Percentiles rank a stretch among this genome's conserved stretches.
Conservation (phyloP, 2,329 filamentous ascomycete genomes). For the Xenosphaeropsis pyriputrescens region DNA sequence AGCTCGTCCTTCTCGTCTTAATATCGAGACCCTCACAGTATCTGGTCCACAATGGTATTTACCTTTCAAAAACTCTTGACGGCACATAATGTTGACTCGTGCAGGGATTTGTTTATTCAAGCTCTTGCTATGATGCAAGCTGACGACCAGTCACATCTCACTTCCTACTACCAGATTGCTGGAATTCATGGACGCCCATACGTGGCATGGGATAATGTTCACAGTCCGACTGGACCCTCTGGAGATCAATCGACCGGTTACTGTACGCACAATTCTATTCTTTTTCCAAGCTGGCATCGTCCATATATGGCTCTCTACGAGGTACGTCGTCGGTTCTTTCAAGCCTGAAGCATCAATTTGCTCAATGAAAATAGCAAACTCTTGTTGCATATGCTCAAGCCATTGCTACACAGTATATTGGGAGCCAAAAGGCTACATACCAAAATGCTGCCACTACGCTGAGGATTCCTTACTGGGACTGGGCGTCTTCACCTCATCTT, state of each 20-base stretch:
- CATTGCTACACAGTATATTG: too few species aligned
- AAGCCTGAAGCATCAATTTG: too few species aligned
- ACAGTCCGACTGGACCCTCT: conserved; percentile 26
- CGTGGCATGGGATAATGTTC: conserved; percentile 36
- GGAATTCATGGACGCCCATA: conserved; percentile 71
- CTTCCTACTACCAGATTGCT: conserved; percentile 12
- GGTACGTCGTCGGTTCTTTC: conserved; percentile 3
- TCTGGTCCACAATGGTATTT: conserved; percentile 6
- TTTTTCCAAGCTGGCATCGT: conserved; percentile 42
- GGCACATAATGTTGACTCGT: neutral
- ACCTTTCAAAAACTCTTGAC: neutral
- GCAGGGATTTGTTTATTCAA: conserved; percentile 13
- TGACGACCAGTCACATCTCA: conserved; percentile 5
- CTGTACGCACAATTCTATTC: conserved; percentile 40
- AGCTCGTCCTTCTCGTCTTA: conserved; percentile 8
- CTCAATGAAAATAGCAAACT: too few species aligned
- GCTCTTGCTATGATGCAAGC: conserved; percentile 10
- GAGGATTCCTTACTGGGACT: conserved; percentile 32
- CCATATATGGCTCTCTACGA: conserved; percentile 54
- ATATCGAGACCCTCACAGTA: conserved; percentile 11
- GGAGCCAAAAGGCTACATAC: conserved; percentile 26
- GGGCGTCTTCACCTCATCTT: conserved; percentile 17
- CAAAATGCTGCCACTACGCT: conserved; percentile 22
- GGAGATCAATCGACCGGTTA: conserved; percentile 7
- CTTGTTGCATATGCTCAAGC: too few species aligned